Percentiles rank a stretch among this genome's conserved stretches.
phyloP scores from a whole-genome alignment of 176 grass and related monocot genomes.

The Pharus latifolius region DNA sequence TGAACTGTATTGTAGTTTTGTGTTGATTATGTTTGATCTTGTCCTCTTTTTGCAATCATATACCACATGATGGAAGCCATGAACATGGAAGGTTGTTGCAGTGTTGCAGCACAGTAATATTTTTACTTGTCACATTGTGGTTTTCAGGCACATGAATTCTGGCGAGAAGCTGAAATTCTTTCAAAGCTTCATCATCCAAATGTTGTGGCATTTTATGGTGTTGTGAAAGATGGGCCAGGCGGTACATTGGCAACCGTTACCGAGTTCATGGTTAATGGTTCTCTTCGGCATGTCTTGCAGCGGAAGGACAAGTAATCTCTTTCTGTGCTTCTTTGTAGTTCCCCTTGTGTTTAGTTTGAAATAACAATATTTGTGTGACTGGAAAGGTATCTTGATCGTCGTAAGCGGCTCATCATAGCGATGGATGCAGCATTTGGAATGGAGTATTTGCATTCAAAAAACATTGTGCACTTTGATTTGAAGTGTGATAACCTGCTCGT shows the following conservation, averaged over 20 bases:
- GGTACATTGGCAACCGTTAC: slow-evolving; percentile 87
- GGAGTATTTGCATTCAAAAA: slow-evolving; percentile 93
- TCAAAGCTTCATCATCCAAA: slow-evolving; percentile 95
- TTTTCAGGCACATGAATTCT: slow-evolving; percentile 84
- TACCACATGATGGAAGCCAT: background rate
- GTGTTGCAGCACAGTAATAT: background rate
- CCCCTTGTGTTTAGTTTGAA: slow-evolving; percentile 7
- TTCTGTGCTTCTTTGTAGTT: background rate
- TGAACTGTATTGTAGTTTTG: background rate
- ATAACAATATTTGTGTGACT: slow-evolving; percentile 17
- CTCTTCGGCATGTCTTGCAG: slow-evolving; percentile 89
- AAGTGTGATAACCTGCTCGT: slow-evolving; percentile 93
- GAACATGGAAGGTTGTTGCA: background rate
- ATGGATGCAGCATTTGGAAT: slow-evolving; percentile 93
- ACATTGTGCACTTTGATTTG: slow-evolving; percentile 92
- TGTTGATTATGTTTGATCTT: background rate
- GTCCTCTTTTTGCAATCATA: background rate
- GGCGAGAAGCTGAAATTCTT: slow-evolving; percentile 95
- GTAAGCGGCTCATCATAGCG: slow-evolving; percentile 81
- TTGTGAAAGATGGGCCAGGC: slow-evolving; percentile 82
- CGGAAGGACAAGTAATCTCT: slow-evolving; percentile 85
- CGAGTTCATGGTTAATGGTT: slow-evolving; percentile 98
- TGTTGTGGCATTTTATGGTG: slow-evolving; percentile 91
- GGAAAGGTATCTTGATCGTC: slow-evolving; percentile 67
- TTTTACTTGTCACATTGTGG: slow-evolving; percentile 7